Base-by-base conservation (phyloP, 148 eudicot genomes). In the Fagopyrum esculentum region DNA sequence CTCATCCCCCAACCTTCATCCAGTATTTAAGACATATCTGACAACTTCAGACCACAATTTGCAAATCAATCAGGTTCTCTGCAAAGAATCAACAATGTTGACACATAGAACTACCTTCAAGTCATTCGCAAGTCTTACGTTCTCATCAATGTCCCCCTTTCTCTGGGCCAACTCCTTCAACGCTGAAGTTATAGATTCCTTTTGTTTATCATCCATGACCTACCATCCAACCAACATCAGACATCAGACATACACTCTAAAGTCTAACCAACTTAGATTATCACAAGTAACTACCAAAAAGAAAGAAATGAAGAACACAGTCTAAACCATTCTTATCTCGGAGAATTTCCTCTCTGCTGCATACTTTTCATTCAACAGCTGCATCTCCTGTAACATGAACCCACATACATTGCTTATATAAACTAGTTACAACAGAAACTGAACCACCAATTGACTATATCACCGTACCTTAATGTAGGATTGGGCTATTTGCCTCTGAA, bases 171-270 rank as follows among this genome's bases (percentile, higher is more conserved):
- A 45, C 76, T 91, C 95, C 50, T 86, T 87, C 71, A 85, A 79
- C 72, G 89, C 91, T 73, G 91, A 84, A 83, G 78, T 80, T 77
- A 91, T 76, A 51, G 86, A 84, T 80, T 91, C 98, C 81, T 73
- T 89, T 80, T 88, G 89, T 78, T 87, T 88, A 77, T 91, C 97
- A 79, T 91, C 93, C 78, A 91, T 85, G 74, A 88, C 97, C 98
- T 93, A 81, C 79, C 76, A 78, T 35, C 40, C 40, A 35, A 35
- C 40, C 40, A 35, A 35, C 40, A 2, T 35, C 40, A 19, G 47
- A 76, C 73, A 78, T 22, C 26, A 22, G 79, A 22, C 26, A 22
- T 22, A 22, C 66, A 73, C 78, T 35, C 46, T 60, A 63, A 66
- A 74, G 35, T 13, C 64, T 48, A 16, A 77, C 56, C 11, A 48